Conservation (phyloP, 192 early-diverging fungal genomes). For the Haplosporangium gracile region DNA sequence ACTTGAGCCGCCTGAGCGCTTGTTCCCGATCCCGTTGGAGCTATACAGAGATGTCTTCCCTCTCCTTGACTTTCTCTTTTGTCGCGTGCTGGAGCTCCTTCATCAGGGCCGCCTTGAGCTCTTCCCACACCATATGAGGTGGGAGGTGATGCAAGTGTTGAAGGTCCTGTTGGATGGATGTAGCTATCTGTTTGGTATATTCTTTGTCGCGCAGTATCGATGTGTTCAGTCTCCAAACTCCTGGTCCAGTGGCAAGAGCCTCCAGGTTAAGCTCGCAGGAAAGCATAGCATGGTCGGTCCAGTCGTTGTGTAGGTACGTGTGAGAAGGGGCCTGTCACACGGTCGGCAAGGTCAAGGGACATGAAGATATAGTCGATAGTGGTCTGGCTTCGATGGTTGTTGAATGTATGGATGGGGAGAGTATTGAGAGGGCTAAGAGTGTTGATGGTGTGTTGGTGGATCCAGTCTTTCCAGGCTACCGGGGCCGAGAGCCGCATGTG, state of each 20-base stretch:
- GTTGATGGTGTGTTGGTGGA: not conserved
- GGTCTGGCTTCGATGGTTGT: not conserved
- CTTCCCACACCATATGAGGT: no score
- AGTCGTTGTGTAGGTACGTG: not conserved
- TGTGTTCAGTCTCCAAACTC: conserved; percentile 9
- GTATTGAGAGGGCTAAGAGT: not conserved
- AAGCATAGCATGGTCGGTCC: conserved; percentile 14
- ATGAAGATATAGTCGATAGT: conserved; percentile 1
- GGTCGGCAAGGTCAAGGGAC: not conserved
- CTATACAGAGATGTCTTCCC: not conserved
- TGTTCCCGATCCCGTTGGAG: conserved; percentile 6
- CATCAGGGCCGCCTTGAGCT: not conserved
- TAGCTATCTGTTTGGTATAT: not conserved
- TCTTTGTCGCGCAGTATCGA: not conserved
- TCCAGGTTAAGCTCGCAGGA: not conserved
- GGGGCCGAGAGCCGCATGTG: not conserved
- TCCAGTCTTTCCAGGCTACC: not conserved
- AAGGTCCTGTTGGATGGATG: not conserved
- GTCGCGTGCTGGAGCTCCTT: not conserved
- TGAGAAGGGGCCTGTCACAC: not conserved
- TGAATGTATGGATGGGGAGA: not conserved
- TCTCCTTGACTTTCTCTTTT: not conserved
- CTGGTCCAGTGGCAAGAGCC: not conserved
- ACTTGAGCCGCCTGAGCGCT: not conserved
- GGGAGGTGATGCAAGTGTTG: no score